These are phyloP conservation scores for Pontederia paniculata DNA, from an alignment of 176 grass and related monocot species.

Conservation along the genomic window DNA sequence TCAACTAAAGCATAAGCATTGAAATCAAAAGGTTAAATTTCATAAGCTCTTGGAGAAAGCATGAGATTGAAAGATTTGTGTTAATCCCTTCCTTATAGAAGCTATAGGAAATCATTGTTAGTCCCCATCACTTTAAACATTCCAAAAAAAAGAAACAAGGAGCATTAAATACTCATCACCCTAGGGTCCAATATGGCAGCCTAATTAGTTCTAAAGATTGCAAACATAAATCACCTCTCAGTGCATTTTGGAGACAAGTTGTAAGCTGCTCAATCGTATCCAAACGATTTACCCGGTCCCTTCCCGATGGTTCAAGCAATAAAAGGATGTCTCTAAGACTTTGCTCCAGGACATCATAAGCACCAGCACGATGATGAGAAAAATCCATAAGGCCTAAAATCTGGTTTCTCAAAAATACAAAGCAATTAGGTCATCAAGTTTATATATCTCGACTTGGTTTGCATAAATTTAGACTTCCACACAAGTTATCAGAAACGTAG, in stretches of 20 bases:
- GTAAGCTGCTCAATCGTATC: slow-evolving; percentile 44
- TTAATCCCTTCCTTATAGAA: too few relatives aligned
- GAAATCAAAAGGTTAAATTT: too few relatives aligned
- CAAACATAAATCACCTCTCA: slow-evolving; percentile 31
- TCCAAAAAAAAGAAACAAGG: too few relatives aligned
- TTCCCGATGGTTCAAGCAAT: slow-evolving; percentile 46
- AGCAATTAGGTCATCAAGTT: too few relatives aligned
- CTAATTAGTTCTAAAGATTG: not conserved
- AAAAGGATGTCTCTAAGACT: slow-evolving; percentile 55
- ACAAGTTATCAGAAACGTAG: not conserved
- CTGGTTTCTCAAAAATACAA: not conserved
- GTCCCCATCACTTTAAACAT: too few relatives aligned
- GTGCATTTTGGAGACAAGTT: slow-evolving; percentile 23
- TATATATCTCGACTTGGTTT: too few relatives aligned
- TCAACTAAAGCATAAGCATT: too few relatives aligned
- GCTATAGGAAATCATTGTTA: too few relatives aligned
- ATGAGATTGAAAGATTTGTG: too few relatives aligned
- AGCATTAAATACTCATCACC: too few relatives aligned
- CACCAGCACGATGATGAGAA: not conserved
- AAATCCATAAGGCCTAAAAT: not conserved
- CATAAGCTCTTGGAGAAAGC: too few relatives aligned
- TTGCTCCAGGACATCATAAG: slow-evolving; percentile 15
- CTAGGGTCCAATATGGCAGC: not conserved
- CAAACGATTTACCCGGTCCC: slow-evolving; percentile 36
- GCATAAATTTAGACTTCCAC: not conserved